phyloP scores from a whole-genome alignment of 257 asterid genomes.

The Gynochthodes officinalis region DNA sequence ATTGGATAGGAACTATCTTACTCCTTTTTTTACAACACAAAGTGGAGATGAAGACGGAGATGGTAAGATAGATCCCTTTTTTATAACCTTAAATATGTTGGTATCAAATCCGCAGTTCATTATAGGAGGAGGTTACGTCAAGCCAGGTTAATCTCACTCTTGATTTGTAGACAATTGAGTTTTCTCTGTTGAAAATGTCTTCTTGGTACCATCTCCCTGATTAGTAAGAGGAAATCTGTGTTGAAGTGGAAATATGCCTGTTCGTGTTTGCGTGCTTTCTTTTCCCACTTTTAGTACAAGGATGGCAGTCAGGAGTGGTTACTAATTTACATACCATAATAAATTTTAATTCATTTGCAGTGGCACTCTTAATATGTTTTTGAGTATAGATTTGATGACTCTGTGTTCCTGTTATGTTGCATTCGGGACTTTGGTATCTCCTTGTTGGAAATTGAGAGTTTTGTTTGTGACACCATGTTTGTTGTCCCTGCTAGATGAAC shows the following conservation, averaged over 20 bases:
- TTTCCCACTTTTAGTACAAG: background rate
- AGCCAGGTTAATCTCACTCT: background rate
- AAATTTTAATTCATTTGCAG: background rate
- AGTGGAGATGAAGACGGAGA: slow-evolving; percentile 75
- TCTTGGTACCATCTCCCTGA: background rate
- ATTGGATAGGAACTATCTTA: slow-evolving; percentile 88
- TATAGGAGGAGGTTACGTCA: background rate
- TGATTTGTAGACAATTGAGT: background rate
- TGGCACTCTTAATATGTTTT: background rate
- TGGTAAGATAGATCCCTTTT: slow-evolving; percentile 44
- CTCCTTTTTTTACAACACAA: slow-evolving; percentile 93
- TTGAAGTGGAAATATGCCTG: background rate
- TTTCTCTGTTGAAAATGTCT: background rate
- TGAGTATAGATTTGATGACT: background rate
- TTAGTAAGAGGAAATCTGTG: background rate
- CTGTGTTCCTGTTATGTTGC: background rate
- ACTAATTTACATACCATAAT: background rate
- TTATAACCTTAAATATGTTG: background rate
- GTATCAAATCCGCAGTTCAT: background rate
- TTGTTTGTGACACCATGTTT: background rate
- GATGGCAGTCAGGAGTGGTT: background rate
- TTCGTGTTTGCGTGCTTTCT: slow-evolving; percentile 1
- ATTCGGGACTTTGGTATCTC: background rate
- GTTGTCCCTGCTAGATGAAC: slow-evolving; percentile 17
- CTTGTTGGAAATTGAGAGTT: background rate